phyloP scores from a whole-genome alignment of 1,139 yeast genomes.

The Suhomyces wounanorum region DNA sequence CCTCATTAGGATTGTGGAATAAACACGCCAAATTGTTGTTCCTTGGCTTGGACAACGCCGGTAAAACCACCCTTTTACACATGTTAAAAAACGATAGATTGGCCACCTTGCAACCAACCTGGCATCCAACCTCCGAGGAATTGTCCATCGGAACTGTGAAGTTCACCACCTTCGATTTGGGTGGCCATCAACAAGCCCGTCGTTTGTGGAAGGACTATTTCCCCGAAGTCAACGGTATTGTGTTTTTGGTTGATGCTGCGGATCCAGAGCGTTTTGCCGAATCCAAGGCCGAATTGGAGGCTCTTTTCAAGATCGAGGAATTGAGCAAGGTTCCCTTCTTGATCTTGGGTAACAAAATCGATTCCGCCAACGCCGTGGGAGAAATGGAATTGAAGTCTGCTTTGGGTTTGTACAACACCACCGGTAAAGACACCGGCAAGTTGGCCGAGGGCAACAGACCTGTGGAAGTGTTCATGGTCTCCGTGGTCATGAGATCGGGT shows the following conservation, averaged over 20 bases:
- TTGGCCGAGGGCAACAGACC: constrained; percentile 83
- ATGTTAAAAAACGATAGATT: constrained; percentile 97
- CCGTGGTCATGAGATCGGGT: constrained; percentile 96
- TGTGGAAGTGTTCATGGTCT: constrained; percentile 94
- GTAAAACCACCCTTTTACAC: constrained; percentile 94
- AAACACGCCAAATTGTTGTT: constrained; percentile 96
- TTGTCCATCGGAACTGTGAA: constrained; percentile 94
- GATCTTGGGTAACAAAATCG: constrained; percentile 94
- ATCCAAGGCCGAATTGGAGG: constrained; percentile 92
- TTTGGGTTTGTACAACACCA: constrained; percentile 75
- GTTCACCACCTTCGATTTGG: constrained; percentile 96
- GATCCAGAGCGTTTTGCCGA: constrained; percentile 95
- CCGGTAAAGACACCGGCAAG: constrained; percentile 79
- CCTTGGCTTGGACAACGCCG: constrained; percentile 97
- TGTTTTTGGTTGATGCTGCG: constrained; percentile 94
- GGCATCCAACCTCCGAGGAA: constrained; percentile 98
- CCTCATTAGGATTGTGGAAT: constrained; percentile 95
- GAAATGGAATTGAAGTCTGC: constrained; percentile 94
- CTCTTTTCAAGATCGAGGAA: constrained; percentile 89
- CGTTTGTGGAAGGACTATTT: constrained; percentile 99
- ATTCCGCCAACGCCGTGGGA: constrained; percentile 88
- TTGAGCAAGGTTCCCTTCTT: constrained; percentile 87
- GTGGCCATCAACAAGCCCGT: constrained; percentile 98
- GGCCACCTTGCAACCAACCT: constrained; percentile 96
- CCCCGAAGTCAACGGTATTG: constrained; percentile 98